Evolutionary conservation across 345 rosid genomes (phyloP), one percentile per base, ranked within the genome.

Genomic region (Aurinia saxatilis): DNA sequence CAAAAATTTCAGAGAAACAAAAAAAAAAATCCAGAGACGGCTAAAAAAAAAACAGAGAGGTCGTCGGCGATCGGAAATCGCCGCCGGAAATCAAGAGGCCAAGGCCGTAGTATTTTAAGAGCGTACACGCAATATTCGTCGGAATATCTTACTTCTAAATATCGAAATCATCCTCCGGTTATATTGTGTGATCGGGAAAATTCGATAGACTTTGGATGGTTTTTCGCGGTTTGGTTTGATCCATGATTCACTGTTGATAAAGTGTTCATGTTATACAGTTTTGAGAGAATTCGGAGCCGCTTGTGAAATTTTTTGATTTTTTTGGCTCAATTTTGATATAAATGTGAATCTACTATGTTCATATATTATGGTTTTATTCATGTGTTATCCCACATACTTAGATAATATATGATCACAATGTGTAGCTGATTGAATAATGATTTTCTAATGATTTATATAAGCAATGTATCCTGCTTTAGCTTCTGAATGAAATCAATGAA

Each of bases 101-200:
- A 10, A 12, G 38, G 38, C 65, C 35, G 45, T 19, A 8, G 39
- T 29, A 9, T 5, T 37, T n/a, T 36, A 16, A 56, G 63, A 55
- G 58, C 18, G 30, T 17, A 15, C 10, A 27, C 13, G 63, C 15
- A 3, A 0, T 21, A 23, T 21, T 41, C 9, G 16, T 10, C 46
- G 31, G 52, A 25, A 33, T 15, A 14, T 6, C 10, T 14, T 5
- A 50, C 27, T 0, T 68, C 66, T 60, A 60, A 68, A 55, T 68
- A 51, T 54, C 17, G 36, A 65, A 53, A 10, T 6, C 37, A 37
- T 16, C 0, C n/a, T 51, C 0, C 8, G 44, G 16, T 17, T 35
- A 1, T 19, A 47, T 36, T 48, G 25, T 23, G 16, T 8, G 66
- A 61, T 47, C 27, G 3, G 17, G 25, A 11, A 23, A 44, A 25